Evolutionary conservation across 2,329 filamentous ascomycete species (phyloP), one percentile per base, ranked within the genome.

Genomic region (Alternaria arbusti): DNA sequence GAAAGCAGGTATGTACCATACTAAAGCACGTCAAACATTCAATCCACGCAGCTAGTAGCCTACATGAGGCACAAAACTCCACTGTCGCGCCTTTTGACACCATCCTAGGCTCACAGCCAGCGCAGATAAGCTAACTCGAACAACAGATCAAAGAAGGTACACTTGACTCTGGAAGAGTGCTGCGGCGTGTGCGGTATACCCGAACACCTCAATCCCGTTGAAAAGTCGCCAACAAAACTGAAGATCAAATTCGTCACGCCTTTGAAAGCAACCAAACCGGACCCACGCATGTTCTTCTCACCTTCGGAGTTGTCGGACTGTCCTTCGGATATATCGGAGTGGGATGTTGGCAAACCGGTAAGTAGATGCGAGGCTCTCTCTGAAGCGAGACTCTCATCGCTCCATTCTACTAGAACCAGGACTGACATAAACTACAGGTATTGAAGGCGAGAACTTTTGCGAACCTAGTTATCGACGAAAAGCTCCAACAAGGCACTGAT

Each of bases 251-350:
- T 30, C 3, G 20, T 43, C 17, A 47, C 43, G 12, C 22, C 55
- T 49, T 17, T n/a, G 3, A 51, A 60, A 26, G 32, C 9, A 11
- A 20, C 17, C n/a, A 11, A 20, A 17, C 15, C 36, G 5, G 59
- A 49, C 20, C 9, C 54, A 17, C 23, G 10, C 40, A 49, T 17
- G 15, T 51, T 46, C 9, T 36, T 46, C n/a, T 49, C 55, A 3
- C 20, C 45, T 23, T 60, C 63, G 7, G 61, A 56, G n/a, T 57
- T 72, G 11, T 71, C 70, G 12, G 65, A 67, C 47, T 70, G 57
- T 20, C 70, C 70, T 3, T 71, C 70, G 12, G 65, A 71, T 25
- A 32, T 72, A 17, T 72, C 68, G 1, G 62, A 67, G 5, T 63
- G 59, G 65, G 51, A 69, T 5, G 30, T 67, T 9, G 12, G 26